A percentile compares a stretch with the other conserved stretches of the same genome.
phyloP scores from a whole-genome alignment of 495 filamentous ascomycete species.

The Penicillium chermesinum region DNA sequence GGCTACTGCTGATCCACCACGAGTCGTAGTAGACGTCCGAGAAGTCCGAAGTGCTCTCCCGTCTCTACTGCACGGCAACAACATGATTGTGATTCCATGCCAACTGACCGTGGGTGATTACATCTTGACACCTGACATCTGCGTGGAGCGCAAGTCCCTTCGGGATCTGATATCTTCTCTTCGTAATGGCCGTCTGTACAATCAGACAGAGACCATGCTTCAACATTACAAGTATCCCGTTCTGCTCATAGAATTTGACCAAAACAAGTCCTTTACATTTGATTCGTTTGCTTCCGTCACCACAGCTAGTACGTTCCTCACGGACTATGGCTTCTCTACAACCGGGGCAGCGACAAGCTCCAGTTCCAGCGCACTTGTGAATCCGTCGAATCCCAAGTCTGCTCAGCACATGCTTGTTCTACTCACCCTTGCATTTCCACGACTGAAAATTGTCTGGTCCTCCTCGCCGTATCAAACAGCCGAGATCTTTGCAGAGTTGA shows the following conservation, averaged over 20 bases:
- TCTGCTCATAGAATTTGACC: conserved; percentile 95
- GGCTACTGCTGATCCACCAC: conserved; percentile 85
- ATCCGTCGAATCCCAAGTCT: conserved; percentile 55
- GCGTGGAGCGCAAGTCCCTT: conserved; percentile 90
- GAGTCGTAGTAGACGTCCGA: conserved; percentile 90
- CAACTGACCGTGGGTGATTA: conserved; percentile 97
- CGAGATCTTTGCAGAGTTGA: conserved; percentile 91
- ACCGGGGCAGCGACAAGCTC: conserved; percentile 52
- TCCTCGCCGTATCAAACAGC: conserved; percentile 92
- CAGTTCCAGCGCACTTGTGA: conserved; percentile 39
- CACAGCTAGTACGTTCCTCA: conserved; percentile 34
- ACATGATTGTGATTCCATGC: conserved; percentile 81
- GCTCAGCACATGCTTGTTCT: conserved; percentile 90
- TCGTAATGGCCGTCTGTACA: conserved; percentile 83
- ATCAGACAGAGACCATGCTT: conserved; percentile 91
- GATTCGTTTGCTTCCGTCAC: conserved; percentile 69
- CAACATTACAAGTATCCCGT: conserved; percentile 86
- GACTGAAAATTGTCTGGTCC: conserved; percentile 88
- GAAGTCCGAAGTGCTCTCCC: conserved; percentile 93
- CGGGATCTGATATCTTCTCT: conserved; percentile 88
- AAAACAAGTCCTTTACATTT: conserved; percentile 93
- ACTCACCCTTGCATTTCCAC: conserved; percentile 86
- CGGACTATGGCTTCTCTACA: conserved; percentile 63
- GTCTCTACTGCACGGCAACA: conserved; percentile 82
- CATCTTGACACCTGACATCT: conserved; percentile 82